Evolutionary conservation across 164 flowering plant species (phyloP), one percentile per base, ranked within the genome.

Genomic region (Magnolia kwangsiensis): DNA sequence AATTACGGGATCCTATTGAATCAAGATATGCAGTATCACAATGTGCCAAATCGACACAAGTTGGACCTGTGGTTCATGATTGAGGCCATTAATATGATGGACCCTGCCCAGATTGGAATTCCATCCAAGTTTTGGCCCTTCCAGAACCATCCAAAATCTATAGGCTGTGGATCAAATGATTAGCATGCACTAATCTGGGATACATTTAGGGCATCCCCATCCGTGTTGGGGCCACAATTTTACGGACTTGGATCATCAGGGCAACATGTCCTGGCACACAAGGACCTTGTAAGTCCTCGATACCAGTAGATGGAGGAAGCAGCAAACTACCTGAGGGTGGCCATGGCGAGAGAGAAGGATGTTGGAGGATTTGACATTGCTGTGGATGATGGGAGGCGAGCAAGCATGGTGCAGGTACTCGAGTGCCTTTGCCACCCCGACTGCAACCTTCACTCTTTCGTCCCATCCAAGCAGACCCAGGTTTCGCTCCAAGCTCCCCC

Each of bases 371-470:
- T 83, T 86, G 49, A 87, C 78, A 73, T 82, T 82, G 72, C 84
- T 78, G 74, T 87, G 88, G 50, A 86, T 79, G 74, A 86, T 77
- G 0, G 88, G 86, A 78, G 87, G 87, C 21, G 75, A 71, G 75
- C 84, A 78, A 77, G 78, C 76, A 81, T 86, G 81, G 72, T 83
- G 88, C 66, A 87, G 86, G 76, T 79, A 81, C 5, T 78, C 84
- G 68, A 87, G 72, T 8, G 88, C 88, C 82, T 82, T 87, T 1
- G 87, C 90, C 59, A 84, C 78, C 13, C 86, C 86, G 74, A 84
- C 73, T 11, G 90, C 88, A 61, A 86, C 72, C 6, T 59, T 74
- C 84, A 84, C 72, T 70, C 86, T 83, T 76, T 84, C 87, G 19
- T 67, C 79, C 86, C 88, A 87, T 58, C 49, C 63, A 16, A 85